Base-by-base conservation (phyloP, 1,284 basidiomycete species). In the Wolfiporia cocos region DNA sequence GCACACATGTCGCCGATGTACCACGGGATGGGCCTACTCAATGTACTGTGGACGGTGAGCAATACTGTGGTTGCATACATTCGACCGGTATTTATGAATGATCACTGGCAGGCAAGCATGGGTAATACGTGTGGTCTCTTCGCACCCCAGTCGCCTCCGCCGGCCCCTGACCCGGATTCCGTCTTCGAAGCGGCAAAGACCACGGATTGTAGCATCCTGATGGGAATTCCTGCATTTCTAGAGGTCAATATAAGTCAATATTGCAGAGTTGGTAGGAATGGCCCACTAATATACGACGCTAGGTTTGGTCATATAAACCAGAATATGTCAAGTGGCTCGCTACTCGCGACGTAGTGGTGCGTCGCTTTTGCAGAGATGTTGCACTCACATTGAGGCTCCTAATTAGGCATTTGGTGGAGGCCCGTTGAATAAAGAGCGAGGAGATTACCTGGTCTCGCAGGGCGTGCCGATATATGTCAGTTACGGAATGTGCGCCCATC, bases 1-100 rank as follows among this genome's bases (percentile, higher is more conserved):
- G 34, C 36, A n/a, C 55, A 57, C 33, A 42, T 47, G 2, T 36
- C 53, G 29, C 55, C 55, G 4, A 53, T 57, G 48, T 51, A 32
- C 35, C 49, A 51, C 21, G 49, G 41, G 1, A 56, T 58, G 50
- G 52, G 56, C n/a, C 36, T 50, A 9, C 9, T 36, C 44, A 14
- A 46, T 49, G 34, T 23, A 36, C n/a, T 29, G 10, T 29, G 9
- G 9, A 9, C 10, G 10, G 28, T 29, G n/a, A 29, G 28, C n/a
- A 9, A n/a, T n/a, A n/a, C n/a, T 29, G 9, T 29, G 21, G 30
- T 47, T 12, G 59, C 57, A 18, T 51, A 62, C 14, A 40, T 50
- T 24, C 51, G 46, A 14, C 47, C 52, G 2, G 62, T 60, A 17
- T 6, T 18, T 7, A 14, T 9, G 6, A 21, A 6, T 9, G 36